A percentile compares a stretch with the other conserved stretches of the same genome.
Evolutionary conservation across 108 stramenopile genomes (phyloP).

Genomic region (Schizochytrium sp.): DNA sequence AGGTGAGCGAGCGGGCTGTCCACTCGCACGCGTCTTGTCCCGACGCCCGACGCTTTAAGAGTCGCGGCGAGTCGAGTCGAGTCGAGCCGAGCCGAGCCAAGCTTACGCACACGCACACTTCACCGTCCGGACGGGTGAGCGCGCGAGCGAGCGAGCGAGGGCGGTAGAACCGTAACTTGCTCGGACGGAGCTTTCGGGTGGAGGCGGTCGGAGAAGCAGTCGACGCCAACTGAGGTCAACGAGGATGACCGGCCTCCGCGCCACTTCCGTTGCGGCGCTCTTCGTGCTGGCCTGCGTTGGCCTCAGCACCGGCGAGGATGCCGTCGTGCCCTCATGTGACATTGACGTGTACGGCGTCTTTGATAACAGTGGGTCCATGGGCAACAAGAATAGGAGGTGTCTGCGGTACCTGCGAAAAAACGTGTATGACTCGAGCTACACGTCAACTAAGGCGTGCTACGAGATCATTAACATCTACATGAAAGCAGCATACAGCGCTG

Average conservation of each 20-base stretch:
- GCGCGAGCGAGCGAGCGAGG: too few relatives aligned
- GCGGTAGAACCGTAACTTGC: too few relatives aligned
- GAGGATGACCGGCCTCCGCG: too few relatives aligned
- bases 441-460: neutral
- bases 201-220: too few relatives aligned
- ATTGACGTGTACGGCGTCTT: slow-evolving; percentile 2
- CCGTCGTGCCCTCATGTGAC: neutral
- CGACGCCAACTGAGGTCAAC: neutral
- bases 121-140: neutral
- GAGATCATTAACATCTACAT: neutral
- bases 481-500: neutral
- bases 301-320: neutral
- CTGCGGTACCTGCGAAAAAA: neutral
- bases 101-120: neutral
- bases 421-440: neutral
- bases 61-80: too few relatives aligned
- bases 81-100: neutral
- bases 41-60: too few relatives aligned
- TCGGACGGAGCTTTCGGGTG: too few relatives aligned
- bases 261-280: neutral
- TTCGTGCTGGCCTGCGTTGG: neutral
- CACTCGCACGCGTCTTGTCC: too few relatives aligned
- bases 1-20: too few relatives aligned
- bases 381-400: neutral
- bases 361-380: neutral